Percentiles rank a stretch among this genome's conserved stretches.
phyloP scores from a whole-genome alignment of 306 rosid species.

The Malus fusca region DNA sequence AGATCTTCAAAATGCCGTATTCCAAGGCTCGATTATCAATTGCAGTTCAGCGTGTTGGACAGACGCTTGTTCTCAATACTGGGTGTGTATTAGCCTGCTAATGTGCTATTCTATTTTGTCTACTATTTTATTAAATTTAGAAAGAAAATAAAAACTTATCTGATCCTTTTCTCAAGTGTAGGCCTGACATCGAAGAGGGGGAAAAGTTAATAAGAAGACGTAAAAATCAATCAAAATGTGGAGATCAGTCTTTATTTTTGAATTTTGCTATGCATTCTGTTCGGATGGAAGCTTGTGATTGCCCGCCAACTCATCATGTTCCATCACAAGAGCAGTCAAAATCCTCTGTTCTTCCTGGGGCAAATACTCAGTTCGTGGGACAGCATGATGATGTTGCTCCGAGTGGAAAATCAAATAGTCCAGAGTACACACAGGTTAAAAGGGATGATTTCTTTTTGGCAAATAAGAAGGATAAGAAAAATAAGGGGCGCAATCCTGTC shows the following conservation, averaged over 20 bases:
- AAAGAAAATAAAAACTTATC: background rate
- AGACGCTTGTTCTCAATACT: slow-evolving; percentile 76
- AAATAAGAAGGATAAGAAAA: slow-evolving; percentile 59
- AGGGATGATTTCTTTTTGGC: slow-evolving; percentile 50
- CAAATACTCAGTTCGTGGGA: slow-evolving; percentile 47
- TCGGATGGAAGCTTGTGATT: slow-evolving; percentile 98
- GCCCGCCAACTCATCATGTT: slow-evolving; percentile 71
- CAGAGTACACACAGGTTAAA: slow-evolving; percentile 53
- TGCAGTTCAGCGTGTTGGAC: slow-evolving; percentile 86
- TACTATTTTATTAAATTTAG: background rate
- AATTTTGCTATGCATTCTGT: slow-evolving; percentile 98
- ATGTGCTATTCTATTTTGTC: slow-evolving; percentile 11
- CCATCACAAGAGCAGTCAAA: slow-evolving; percentile 50
- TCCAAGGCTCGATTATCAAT: slow-evolving; percentile 86
- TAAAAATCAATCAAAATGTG: slow-evolving; percentile 73
- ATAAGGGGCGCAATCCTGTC: slow-evolving; percentile 41
- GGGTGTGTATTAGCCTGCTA: slow-evolving; percentile 49
- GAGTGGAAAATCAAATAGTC: slow-evolving; percentile 43
- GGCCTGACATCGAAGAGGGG: slow-evolving; percentile 93
- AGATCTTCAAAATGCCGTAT: slow-evolving; percentile 92
- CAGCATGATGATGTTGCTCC: slow-evolving; percentile 38
- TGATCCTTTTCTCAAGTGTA: slow-evolving; percentile 29
- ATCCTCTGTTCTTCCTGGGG: slow-evolving; percentile 69
- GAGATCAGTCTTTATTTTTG: slow-evolving; percentile 76
- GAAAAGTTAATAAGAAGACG: slow-evolving; percentile 85